Evolutionary conservation across 768 basidiomycete genomes (phyloP), one percentile per base, ranked within the genome.

Genomic region (Gymnopilus junonius): DNA sequence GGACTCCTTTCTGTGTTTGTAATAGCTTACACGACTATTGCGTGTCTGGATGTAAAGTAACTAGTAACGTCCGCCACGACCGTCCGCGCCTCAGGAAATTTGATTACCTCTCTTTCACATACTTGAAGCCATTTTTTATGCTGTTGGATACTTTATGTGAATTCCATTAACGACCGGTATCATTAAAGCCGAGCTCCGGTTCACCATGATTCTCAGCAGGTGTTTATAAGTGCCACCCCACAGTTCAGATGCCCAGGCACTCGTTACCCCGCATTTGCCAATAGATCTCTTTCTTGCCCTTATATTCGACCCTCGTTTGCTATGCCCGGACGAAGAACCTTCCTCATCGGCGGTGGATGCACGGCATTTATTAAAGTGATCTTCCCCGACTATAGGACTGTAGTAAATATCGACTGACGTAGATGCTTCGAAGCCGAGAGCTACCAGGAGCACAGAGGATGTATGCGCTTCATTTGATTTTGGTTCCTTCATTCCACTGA

Each of bases 301-400:
- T 21, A n/a, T 15, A 32, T 37, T 53, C 39, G 21, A 8, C 42
- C 55, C 27, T 43, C 42, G 32, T n/a, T 31, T 35, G 62, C 15
- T 23, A 82, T 82, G 80, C 63, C 72, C 62, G 81, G 79, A 59
- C 79, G 81, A 54, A 73, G 83, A 45, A 83, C 84, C 27, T 92
- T 92, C 68, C 82, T 93, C 53, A 75, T 93, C 48, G 91, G 91
- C 5, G 87, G 82, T 42, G 91, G 92, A 65, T 88, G 86, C 69
- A 93, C 92, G 0, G 87, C 87, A 21, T 93, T 93, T 72, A 87
- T 85, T 71, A 93, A 93, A 84, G 91, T 88, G 46, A 54, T 79
- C 35, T n/a, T 34, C 46, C 32, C 29, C 21, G 8, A 4, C 32
- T 40, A 21, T 55, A 15, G 34, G 37, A 58, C n/a, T 20, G 43